Evolutionary conservation across 192 early-diverging fungal species (phyloP), one percentile per base, ranked within the genome.

Genomic region (Backusella sp.): DNA sequence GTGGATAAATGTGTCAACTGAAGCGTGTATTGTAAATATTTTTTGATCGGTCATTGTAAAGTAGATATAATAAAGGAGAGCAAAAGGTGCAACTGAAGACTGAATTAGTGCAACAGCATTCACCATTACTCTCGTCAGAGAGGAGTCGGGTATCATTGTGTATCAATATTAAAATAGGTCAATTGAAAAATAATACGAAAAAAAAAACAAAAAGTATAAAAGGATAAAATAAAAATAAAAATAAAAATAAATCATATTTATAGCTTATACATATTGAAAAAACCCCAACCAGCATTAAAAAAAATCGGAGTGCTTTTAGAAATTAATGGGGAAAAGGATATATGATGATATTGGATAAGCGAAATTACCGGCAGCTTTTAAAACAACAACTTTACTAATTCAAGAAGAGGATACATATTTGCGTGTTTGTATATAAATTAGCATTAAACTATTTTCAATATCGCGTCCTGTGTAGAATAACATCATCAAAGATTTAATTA

Each of bases 61-160:
- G 28, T 80, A 73, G 8, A 80, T 21, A 73, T 76, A 80, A 28
- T 80, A 76, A 21, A 80, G 12, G 15, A 80, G 72, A 9, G 79
- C 53, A 17, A 44, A 42, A 32, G 75, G 75, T 28, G 79, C 75
- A 17, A 80, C 36, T 15, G 74, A 65, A 17, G 71, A 37, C 52
- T 76, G 75, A 26, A 66, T 17, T 11, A 76, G 0, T 8, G 75
- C 72, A 21, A 30, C 35, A 15, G 37, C 23, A 32, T 80, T 62
- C 56, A 80, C 73, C 11, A 8, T 30, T 19, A 8, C 66, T 67
- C 77, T 72, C 9, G 72, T 42, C 17, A 73, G 39, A 23, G 66
- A 2, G n/a, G 77, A 42, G 52, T 78, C 77, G 2, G 62, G 71
- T 42, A 78, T 73, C 77, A 78, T 53, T 53, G 17, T 2, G 52